Base-by-base conservation (phyloP, 345 rosid species). In the Populus davidiana region DNA sequence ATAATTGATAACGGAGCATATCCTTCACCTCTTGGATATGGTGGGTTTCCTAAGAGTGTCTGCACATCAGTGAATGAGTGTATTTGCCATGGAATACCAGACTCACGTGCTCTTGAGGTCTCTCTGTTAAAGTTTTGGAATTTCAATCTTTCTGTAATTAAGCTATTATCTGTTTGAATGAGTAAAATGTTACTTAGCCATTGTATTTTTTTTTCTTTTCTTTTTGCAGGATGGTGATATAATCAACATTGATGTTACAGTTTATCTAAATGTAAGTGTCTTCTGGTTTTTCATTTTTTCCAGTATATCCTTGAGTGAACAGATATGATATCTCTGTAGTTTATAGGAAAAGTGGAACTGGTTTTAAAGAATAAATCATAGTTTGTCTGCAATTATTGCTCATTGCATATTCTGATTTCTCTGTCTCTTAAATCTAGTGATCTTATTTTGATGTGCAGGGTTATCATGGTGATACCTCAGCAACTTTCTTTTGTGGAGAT, bases 31-130 rank as follows among this genome's bases (percentile, higher is more conserved):
- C 97, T 95, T 81, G 97, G 99, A 27, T 95, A 95, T 85, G 98
- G 97, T 62, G 96, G 98, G 66, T 95, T 95, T 80, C 99, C 99
- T 4, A 93, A 93, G 88, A 93, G 99, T 88, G 99, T 93, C 12
- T 95, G 99, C 80, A 95, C 99, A 17, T 95, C 99, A 38, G 94
- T 94, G 64, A 94, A 93, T 75, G 98, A 94, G 84, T 94, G 99
- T 69, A 94, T 94, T 81, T 95, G 99, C 86, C 99, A 95, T 82
- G 99, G 98, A 52, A 95, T 95, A 67, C 99, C 99, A 12, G 97
- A 95, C 82, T 90, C 98, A 71, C 79, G 89, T 69, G 87, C 91
- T 54, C 95, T 95, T 65, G 97, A 93, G 98, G 97, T 91, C 44
- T 80, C 44, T 25, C 25, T 27, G 8, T 63, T 75, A 67, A 80